Percentiles rank a stretch among this genome's conserved stretches.
phyloP scores from a whole-genome alignment of 78 protist genomes.

The Chrysochromulina tobinii region DNA sequence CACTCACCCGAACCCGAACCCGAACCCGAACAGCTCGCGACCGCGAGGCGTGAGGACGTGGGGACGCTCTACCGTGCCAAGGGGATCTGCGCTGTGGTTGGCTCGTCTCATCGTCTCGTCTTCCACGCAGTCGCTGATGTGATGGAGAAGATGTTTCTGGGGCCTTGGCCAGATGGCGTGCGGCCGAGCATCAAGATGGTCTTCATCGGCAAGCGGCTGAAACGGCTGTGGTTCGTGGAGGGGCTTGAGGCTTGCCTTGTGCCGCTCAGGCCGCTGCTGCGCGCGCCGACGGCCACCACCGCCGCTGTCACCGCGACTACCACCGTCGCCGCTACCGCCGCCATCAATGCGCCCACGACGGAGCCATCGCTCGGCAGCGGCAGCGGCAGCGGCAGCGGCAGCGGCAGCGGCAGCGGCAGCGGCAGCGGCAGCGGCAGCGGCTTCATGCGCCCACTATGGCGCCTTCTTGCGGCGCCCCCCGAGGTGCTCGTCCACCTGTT shows the following conservation, averaged over 20 bases:
- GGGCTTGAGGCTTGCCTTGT: background rate
- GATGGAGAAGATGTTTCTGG: background rate
- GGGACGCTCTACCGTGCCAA: background rate
- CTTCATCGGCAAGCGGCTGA: background rate
- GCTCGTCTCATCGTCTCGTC: background rate
- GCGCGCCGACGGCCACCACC: too few species aligned
- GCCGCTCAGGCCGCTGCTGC: too few species aligned
- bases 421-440: background rate
- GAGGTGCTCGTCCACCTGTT: background rate
- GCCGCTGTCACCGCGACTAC: too few species aligned
- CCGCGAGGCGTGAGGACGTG: too few species aligned
- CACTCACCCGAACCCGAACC: too few species aligned
- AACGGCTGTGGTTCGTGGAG: background rate
- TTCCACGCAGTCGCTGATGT: slow-evolving; percentile 22
- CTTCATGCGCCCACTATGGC: too few species aligned
- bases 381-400: background rate
- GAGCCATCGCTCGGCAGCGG: background rate
- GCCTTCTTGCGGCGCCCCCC: background rate
- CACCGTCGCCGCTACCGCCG: too few species aligned
- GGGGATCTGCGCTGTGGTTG: background rate
- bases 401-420: background rate
- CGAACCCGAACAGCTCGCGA: too few species aligned
- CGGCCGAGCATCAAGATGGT: background rate
- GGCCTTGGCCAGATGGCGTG: background rate
- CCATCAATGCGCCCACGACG: too few species aligned